Evolutionary conservation across 768 basidiomycete genomes (phyloP), one percentile per base, ranked within the genome.

Genomic region (Tricholoma terreum): DNA sequence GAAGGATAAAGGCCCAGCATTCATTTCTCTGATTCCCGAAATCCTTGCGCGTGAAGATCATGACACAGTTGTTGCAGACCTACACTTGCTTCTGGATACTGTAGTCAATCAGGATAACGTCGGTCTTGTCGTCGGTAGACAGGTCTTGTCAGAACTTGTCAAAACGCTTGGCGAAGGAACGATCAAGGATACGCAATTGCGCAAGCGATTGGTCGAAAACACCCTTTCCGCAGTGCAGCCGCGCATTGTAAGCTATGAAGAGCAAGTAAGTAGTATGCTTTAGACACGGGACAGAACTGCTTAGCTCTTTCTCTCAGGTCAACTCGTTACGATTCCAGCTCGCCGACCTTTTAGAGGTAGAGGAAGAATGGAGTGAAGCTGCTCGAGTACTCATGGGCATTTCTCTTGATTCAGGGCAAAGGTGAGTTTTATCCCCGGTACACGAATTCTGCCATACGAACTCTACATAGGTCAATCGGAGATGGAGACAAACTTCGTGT

Each of bases 291-390:
- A 31, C 17, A n/a, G 9, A 49, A 31, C 6, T 31, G 1, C 12
- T 48, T 30, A 42, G 14, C 53, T 17, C 6, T 30, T 9, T 52
- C 6, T 12, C 34, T 46, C 4, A 98, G 96, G 87, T 89, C 17
- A 92, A 92, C 63, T 79, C 83, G 12, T 72, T 98, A 61, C 78
- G 93, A 56, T 92, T 92, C 65, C 86, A 95, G 67, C 84, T 97
- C n/a, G 93, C 96, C 2, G 88, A 96, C 72, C 77, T 97, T 7
- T 78, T 95, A 11, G 94, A 97, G 67, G 69, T 77, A 3, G 92
- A 95, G 53, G 95, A 99, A 70, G 92, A 94, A 68, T 98, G 94
- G 90, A 88, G 87, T 58, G 90, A 87, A 50, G 94, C 97, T 12
- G 97, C 97, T 0, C 85, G 87, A 52, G 89, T 96, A 34, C 80